A percentile compares a stretch with the other conserved stretches of the same genome.
Evolutionary conservation across 2,329 filamentous ascomycete species (phyloP).

Genomic region (Fusarium cicatricum): DNA sequence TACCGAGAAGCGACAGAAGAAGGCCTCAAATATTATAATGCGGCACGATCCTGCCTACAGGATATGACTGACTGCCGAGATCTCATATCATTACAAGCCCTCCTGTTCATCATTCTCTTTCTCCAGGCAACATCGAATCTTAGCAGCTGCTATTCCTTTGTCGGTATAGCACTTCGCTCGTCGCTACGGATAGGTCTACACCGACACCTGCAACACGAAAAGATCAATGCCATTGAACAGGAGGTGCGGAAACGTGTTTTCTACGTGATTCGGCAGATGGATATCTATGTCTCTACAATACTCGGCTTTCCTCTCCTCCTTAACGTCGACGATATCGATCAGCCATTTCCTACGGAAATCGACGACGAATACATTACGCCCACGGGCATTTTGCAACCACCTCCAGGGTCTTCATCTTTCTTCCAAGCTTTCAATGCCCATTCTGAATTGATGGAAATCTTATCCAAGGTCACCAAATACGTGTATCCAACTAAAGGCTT

Average conservation of each 20-base stretch:
- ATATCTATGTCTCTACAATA: conserved; percentile 73
- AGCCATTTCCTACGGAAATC: conserved; percentile 69
- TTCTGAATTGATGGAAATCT: conserved; percentile 68
- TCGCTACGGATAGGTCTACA: conserved; percentile 82
- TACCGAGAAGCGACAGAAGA: conserved; percentile 63
- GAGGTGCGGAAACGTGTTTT: conserved; percentile 72
- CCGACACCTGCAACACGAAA: conserved; percentile 71
- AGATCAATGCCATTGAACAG: conserved; percentile 68
- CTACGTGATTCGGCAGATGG: conserved; percentile 74
- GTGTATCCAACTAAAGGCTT: conserved; percentile 71
- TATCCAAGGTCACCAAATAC: conserved; percentile 69
- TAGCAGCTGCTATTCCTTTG: conserved; percentile 80
- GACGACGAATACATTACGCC: conserved; percentile 74
- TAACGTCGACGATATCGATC: conserved; percentile 71
- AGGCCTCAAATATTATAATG: conserved; percentile 78
- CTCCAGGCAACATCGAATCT: conserved; percentile 81
- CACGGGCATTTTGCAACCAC: conserved; percentile 63
- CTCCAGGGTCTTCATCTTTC: conserved; percentile 64
- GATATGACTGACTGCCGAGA: conserved; percentile 77
- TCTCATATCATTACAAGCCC: conserved; percentile 75
- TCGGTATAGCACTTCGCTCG: conserved; percentile 79
- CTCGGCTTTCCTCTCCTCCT: conserved; percentile 72
- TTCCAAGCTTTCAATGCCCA: conserved; percentile 74
- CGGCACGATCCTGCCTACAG: conserved; percentile 70
- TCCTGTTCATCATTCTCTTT: conserved; percentile 83